Evolutionary conservation across 1,139 yeast species (phyloP), one percentile per base, ranked within the genome.

Genomic region (Arxiozyma bovina): DNA sequence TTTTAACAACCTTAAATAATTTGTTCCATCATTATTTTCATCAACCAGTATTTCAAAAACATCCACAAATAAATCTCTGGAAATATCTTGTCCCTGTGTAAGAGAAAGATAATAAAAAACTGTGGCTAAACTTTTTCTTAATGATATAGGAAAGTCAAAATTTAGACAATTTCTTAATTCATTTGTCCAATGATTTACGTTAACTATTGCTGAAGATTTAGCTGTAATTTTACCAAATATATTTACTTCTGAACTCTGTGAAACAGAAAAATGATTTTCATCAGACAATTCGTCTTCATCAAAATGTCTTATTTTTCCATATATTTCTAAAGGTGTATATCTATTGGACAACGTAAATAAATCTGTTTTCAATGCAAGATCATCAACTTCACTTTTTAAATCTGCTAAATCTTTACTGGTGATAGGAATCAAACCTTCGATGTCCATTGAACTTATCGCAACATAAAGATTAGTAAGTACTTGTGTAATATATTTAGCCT

Each of bases 121-220:
- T 55, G 77, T 75, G 0, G 90, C 83, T 53, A 93, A 76, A 3
- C 80, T 74, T 40, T 82, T 75, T 55, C 93, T 77, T 50, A 83
- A 72, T 1, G 75, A 65, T 21, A 89, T 63, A 0, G 99, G 98
- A 75, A 93, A 77, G 54, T 85, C 87, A 63, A 87, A 84, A 67
- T 89, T 89, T 58, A 90, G 71, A 82, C 96, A 87, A 47, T 87
- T 84, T 55, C 83, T 77, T 59, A 93, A 76, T 67, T 90, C 97
- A 55, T 87, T 84, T 0, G 97, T 87, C 96, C 97, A 91, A 58
- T 87, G 88, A 54, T 85, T 78, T 11, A 88, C 85, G 46, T 85
- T 80, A 11, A 87, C 82, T 5, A 87, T 84, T 0, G 93, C 83
- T 0, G 94, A 87, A 0, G 88, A 82, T 60, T 79, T 77, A 4